Percentiles rank a stretch among this genome's conserved stretches.
These are phyloP conservation scores for Neonectria faginata DNA, from an alignment of 2,329 filamentous ascomycete species.

Conservation along the genomic window DNA sequence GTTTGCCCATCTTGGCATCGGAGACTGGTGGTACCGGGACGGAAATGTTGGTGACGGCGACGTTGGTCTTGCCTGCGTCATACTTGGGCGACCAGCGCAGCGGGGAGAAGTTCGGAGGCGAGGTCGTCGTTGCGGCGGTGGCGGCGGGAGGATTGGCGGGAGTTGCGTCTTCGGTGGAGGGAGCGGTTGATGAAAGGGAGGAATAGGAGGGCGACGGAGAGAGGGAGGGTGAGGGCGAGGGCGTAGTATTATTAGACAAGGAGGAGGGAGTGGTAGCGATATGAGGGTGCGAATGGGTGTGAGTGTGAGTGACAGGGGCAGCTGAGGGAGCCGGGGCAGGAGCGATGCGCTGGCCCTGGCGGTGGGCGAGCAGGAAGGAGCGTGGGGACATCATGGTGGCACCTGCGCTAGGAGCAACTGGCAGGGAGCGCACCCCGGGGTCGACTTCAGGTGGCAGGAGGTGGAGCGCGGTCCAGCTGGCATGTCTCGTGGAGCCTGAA, in stretches of 20 bases:
- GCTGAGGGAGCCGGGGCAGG: slow-evolving; percentile 34
- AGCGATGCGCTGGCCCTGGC: slow-evolving; percentile 33
- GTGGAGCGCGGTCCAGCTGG: slow-evolving; percentile 25
- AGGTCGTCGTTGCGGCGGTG: slow-evolving; percentile 31
- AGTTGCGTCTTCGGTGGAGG: slow-evolving; percentile 10
- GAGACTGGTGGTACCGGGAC: slow-evolving; percentile 36
- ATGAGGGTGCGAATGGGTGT: slow-evolving; percentile 18
- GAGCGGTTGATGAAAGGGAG: slow-evolving; percentile 31
- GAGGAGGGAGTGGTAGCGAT: slow-evolving; percentile 34
- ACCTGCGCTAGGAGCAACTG: slow-evolving; percentile 31
- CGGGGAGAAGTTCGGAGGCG: slow-evolving; percentile 35
- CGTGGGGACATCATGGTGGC: slow-evolving; percentile 47
- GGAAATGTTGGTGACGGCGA: slow-evolving; percentile 42
- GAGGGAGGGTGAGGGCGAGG: slow-evolving; percentile 32
- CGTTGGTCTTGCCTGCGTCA: slow-evolving; percentile 45
- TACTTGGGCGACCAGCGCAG: slow-evolving; percentile 47
- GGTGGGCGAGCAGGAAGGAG: slow-evolving; percentile 45
- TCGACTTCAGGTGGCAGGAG: slow-evolving; percentile 30
- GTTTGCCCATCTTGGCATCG: slow-evolving; percentile 52
- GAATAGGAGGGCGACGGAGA: slow-evolving; percentile 38
- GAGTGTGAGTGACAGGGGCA: slow-evolving; percentile 25
- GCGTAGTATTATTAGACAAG: slow-evolving; percentile 36
- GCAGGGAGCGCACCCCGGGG: slow-evolving; percentile 32
- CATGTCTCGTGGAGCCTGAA: slow-evolving; percentile 35
- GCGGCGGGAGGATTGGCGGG: slow-evolving; percentile 19